phyloP scores from a whole-genome alignment of 1,284 basidiomycete genomes.

The Moniliophthora roreri region DNA sequence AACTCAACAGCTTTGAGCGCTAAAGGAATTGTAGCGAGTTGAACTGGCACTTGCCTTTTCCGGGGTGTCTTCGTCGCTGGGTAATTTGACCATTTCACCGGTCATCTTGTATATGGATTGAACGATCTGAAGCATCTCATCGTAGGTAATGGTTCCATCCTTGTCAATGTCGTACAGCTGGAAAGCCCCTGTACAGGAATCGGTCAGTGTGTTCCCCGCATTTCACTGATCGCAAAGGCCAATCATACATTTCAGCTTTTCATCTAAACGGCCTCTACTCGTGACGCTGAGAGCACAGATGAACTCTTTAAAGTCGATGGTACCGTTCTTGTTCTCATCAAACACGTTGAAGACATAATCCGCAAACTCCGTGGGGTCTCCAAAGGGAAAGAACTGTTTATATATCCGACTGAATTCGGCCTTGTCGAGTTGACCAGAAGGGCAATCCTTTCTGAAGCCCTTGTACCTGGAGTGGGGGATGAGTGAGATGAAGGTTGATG shows the following conservation, averaged over 20 bases:
- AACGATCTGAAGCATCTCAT: constrained; percentile 98
- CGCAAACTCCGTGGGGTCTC: constrained; percentile 95
- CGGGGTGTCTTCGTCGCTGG: constrained; percentile 97
- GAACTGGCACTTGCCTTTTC: constrained; percentile 73
- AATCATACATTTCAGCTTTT: constrained; percentile 94
- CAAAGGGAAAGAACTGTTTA: constrained; percentile 99
- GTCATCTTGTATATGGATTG: constrained; percentile 99
- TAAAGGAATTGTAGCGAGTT: constrained; percentile 9
- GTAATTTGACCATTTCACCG: constrained; percentile 98
- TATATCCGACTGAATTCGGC: constrained; percentile 97
- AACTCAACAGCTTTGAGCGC: constrained; percentile 13
- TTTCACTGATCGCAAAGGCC: constrained; percentile 1
- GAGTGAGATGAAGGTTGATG: constrained; percentile 28
- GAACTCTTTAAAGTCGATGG: constrained; percentile 99
- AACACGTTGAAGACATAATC: constrained; percentile 99
- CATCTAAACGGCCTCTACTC: constrained; percentile 90
- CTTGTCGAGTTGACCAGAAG: constrained; percentile 95
- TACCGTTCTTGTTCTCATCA: constrained; percentile 94
- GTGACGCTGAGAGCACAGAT: constrained; percentile 97
- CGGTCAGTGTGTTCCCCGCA: constrained; percentile 13
- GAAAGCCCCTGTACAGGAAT: constrained; percentile 84
- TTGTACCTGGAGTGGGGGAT: constrained; percentile 75
- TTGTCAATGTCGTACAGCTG: constrained; percentile 99
- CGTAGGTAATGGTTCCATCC: constrained; percentile 95
- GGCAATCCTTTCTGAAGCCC: constrained; percentile 98